Conservation (phyloP, 495 filamentous ascomycete species). For the Penicilliopsis zonata region DNA sequence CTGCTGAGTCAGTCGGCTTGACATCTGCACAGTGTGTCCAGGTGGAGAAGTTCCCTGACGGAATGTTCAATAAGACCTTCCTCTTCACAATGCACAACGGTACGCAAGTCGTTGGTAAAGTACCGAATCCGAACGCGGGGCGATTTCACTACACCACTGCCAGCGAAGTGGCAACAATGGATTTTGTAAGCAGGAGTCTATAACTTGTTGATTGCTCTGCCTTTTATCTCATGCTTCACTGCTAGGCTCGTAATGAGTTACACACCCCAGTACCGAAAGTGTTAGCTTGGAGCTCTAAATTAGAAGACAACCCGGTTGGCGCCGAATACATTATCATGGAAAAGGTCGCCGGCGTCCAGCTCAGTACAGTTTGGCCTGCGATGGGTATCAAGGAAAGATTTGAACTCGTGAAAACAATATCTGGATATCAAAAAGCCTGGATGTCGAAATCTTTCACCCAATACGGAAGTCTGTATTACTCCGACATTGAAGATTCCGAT, state of each 20-base stretch:
- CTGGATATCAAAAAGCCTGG: conserved; percentile 13
- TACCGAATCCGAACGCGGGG: conserved; percentile 23
- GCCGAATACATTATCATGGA: conserved; percentile 30
- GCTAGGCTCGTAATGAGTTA: conserved; percentile 9
- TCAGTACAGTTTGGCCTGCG: conserved; percentile 11
- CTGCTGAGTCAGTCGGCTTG: conserved; percentile 11
- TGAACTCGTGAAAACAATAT: conserved; percentile 15
- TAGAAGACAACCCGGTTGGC: conserved; percentile 13
- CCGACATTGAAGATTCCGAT: conserved; percentile 5
- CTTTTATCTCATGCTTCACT: conserved; percentile 4
- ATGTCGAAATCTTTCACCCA: conserved; percentile 12
- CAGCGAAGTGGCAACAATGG: conserved; percentile 30
- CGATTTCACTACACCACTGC: conserved; percentile 21
- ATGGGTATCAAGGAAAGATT: conserved; percentile 11
- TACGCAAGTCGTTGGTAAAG: conserved; percentile 14
- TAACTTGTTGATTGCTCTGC: conserved; percentile 1
- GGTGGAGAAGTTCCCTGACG: conserved; percentile 14
- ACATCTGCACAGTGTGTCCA: conserved; percentile 8
- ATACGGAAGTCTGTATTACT: conserved; percentile 19
- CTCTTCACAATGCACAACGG: conserved; percentile 20
- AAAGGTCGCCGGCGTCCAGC: conserved; percentile 12
- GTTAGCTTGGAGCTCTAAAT: conserved; percentile 14
- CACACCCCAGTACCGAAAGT: conserved; percentile 11
- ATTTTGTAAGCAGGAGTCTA: conserved; percentile 19
- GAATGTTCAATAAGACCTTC: conserved; percentile 21